A percentile compares a stretch with the other conserved stretches of the same genome.
These are phyloP conservation scores for Magnolia sinica DNA, from an alignment of 164 flowering plant genomes.

Conservation along the genomic window DNA sequence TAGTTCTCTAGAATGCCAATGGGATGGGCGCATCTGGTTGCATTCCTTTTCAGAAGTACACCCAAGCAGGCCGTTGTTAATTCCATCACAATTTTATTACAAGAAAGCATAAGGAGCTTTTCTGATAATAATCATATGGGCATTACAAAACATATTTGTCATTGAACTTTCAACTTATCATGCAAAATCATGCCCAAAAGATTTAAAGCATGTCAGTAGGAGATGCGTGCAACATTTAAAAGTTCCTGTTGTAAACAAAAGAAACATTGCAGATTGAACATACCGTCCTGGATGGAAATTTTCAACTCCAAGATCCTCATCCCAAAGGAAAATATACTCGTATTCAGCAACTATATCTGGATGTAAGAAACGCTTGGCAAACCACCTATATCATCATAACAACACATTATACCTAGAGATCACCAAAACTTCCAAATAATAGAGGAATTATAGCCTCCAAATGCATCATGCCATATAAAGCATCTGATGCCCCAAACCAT, in stretches of 20 bases:
- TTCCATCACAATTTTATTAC: neutral
- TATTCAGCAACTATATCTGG: constrained; percentile 85
- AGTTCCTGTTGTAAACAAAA: neutral
- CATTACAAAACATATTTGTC: neutral
- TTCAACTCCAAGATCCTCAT: constrained; percentile 85
- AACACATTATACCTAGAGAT: neutral
- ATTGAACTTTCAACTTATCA: neutral
- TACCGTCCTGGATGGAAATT: constrained; percentile 70
- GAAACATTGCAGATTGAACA: constrained; percentile 8
- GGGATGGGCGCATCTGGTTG: no score
- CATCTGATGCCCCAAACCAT: neutral
- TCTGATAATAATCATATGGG: neutral
- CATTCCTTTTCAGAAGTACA: neutral
- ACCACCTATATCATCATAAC: constrained; percentile 59
- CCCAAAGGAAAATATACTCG: constrained; percentile 80
- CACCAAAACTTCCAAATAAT: neutral
- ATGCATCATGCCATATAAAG: neutral
- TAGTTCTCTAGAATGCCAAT: no score
- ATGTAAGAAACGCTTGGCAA: constrained; percentile 88
- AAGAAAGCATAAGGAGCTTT: neutral
- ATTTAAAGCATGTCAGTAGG: neutral
- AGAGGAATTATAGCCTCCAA: neutral
- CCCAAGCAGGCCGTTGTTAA: neutral
- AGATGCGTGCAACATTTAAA: neutral
- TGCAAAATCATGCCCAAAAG: neutral